phyloP scores from a whole-genome alignment of 352 stramenopile genomes.

The Pythium myriotylum region DNA sequence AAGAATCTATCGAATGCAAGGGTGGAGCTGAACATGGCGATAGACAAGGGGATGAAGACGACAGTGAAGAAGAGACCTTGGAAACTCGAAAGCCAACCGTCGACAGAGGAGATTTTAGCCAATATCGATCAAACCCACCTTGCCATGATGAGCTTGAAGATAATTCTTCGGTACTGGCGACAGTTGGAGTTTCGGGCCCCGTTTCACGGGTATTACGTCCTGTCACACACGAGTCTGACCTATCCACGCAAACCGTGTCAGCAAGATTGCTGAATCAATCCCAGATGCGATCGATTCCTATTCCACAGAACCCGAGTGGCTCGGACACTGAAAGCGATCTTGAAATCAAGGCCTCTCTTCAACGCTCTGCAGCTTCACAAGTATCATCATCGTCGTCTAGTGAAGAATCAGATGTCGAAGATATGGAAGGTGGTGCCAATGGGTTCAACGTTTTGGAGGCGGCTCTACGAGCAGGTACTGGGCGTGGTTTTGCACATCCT shows the following conservation, averaged over 20 bases:
- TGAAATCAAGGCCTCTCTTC: conserved; percentile 3
- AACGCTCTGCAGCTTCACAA: background rate
- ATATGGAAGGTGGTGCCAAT: conserved; percentile 23
- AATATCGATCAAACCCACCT: conserved; percentile 10
- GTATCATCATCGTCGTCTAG: conserved; percentile 34
- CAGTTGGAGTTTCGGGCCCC: background rate
- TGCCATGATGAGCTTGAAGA: conserved; percentile 16
- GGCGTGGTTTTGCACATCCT: background rate
- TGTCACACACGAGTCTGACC: too few species aligned
- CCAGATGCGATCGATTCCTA: background rate
- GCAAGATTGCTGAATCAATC: background rate
- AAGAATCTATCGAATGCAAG: conserved; percentile 16
- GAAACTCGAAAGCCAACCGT: background rate
- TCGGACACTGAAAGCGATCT: conserved; percentile 25
- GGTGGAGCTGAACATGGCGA: conserved; percentile 23
- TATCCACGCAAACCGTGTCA: too few species aligned
- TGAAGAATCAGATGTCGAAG: conserved; percentile 29
- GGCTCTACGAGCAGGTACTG: conserved; percentile 38
- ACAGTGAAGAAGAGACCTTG: conserved; percentile 18
- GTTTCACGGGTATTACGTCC: too few species aligned
- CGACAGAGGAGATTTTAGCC: conserved; percentile 6
- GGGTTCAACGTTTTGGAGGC: conserved; percentile 55
- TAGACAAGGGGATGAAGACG: conserved; percentile 12
- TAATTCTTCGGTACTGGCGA: background rate
- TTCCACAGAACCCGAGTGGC: background rate